Evolutionary conservation across 2,329 filamentous ascomycete species (phyloP).

Genomic region (Botrytis sinoallii): DNA sequence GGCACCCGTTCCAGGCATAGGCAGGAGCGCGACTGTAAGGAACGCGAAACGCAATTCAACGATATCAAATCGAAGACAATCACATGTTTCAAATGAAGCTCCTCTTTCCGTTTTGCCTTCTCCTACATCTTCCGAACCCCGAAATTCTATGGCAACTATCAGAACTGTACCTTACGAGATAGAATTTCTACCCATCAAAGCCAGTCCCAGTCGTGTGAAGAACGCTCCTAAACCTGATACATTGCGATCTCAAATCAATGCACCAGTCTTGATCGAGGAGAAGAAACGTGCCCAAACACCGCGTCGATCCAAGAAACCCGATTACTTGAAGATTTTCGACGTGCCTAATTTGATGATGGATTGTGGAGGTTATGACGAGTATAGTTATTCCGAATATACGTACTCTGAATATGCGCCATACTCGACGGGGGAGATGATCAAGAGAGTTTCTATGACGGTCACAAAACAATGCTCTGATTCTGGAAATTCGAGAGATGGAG

Average conservation of each 20-base stretch:
- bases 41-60: background rate
- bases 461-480: background rate
- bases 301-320: background rate
- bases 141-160: background rate
- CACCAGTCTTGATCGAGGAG: background rate
- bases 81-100: background rate
- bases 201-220: background rate
- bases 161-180: background rate
- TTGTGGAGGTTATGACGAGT: background rate
- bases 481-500: background rate
- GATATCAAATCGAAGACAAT: background rate
- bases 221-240: background rate
- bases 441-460: background rate
- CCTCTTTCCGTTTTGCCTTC: background rate
- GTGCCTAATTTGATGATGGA: slow-evolving; percentile 14
- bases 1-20: background rate
- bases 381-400: background rate
- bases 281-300: background rate
- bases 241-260: background rate
- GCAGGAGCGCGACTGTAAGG: background rate
- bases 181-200: background rate
- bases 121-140: background rate
- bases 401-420: background rate
- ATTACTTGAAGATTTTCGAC: background rate
- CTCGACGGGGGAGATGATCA: background rate